Evolutionary conservation across 2,329 filamentous ascomycete species (phyloP).

Genomic region (Diaporthe aspalathi): DNA sequence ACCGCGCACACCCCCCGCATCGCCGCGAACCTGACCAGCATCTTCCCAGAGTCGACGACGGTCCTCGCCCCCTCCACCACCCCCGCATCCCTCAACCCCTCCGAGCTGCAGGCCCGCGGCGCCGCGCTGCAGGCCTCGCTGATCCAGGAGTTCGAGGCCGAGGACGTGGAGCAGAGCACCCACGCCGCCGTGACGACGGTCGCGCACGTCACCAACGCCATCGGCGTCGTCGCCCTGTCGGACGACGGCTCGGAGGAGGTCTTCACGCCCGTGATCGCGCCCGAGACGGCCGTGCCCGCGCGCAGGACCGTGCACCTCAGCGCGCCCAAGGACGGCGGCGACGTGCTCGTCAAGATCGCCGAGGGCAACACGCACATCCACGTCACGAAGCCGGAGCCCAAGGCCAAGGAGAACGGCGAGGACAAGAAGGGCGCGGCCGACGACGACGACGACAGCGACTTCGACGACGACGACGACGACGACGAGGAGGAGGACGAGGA

Average conservation of each 20-base stretch:
- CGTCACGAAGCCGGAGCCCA: conserved; percentile 87
- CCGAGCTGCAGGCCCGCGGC: conserved; percentile 87
- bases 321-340: conserved; percentile 82
- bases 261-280: conserved; percentile 84
- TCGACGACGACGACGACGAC: conserved; percentile 68
- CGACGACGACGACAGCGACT: conserved; percentile 77
- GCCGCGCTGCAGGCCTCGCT: conserved; percentile 95
- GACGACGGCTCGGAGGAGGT: conserved; percentile 70
- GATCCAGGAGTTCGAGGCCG: conserved; percentile 92
- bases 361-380: conserved; percentile 94
- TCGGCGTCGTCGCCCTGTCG: conserved; percentile 81
- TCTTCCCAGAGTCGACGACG: conserved; percentile 84
- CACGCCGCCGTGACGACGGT: conserved; percentile 95
- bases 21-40: conserved; percentile 78
- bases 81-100: conserved; percentile 87
- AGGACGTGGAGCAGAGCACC: conserved; percentile 95
- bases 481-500: conserved; percentile 88
- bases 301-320: conserved; percentile 84
- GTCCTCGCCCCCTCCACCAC: conserved; percentile 87
- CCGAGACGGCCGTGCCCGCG: conserved; percentile 90
- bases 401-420: conserved; percentile 71
- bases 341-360: conserved; percentile 87
- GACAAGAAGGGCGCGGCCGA: conserved; percentile 66
- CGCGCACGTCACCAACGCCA: conserved; percentile 87
- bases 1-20: conserved; percentile 95